These are phyloP conservation scores for Jatropha curcas DNA, from an alignment of 345 rosid species.

Conservation along the genomic window DNA sequence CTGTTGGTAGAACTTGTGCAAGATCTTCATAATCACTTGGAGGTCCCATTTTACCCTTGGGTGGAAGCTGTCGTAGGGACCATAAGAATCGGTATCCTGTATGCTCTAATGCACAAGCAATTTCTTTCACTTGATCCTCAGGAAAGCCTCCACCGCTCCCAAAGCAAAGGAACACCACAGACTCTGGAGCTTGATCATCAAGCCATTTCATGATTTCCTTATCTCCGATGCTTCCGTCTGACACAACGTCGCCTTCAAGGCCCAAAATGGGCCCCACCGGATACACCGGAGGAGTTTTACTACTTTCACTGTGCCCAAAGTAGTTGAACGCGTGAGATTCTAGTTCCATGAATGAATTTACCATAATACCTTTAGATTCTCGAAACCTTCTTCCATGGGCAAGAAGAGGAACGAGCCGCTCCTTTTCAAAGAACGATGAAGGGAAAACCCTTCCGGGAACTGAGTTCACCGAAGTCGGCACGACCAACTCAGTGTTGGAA, in stretches of 20 bases:
- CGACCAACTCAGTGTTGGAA: slow-evolving; percentile 1
- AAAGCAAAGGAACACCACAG: slow-evolving; percentile 19
- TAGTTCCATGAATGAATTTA: too few species aligned
- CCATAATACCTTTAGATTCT: too few species aligned
- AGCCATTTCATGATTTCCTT: slow-evolving; percentile 3
- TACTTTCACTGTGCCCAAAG: background rate
- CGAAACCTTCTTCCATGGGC: too few species aligned
- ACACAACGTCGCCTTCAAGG: background rate
- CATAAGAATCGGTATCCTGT: slow-evolving; percentile 6
- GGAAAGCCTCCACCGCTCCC: slow-evolving; percentile 7
- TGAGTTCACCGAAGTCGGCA: slow-evolving; percentile 1
- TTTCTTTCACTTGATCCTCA: background rate
- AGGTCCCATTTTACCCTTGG: background rate
- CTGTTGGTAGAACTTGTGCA: background rate
- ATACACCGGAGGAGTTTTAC: background rate
- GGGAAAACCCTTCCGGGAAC: too few species aligned
- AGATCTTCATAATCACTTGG: background rate
- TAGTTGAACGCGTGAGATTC: too few species aligned
- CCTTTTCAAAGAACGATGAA: too few species aligned
- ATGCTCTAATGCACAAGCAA: background rate
- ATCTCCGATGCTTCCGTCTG: background rate
- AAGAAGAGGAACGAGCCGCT: too few species aligned
- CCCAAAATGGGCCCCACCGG: background rate
- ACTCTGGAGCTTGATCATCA: slow-evolving; percentile 5
- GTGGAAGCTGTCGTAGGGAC: slow-evolving; percentile 14